Conservation (phyloP, 106 monocot genomes). For the Xerophyta viscosa region DNA sequence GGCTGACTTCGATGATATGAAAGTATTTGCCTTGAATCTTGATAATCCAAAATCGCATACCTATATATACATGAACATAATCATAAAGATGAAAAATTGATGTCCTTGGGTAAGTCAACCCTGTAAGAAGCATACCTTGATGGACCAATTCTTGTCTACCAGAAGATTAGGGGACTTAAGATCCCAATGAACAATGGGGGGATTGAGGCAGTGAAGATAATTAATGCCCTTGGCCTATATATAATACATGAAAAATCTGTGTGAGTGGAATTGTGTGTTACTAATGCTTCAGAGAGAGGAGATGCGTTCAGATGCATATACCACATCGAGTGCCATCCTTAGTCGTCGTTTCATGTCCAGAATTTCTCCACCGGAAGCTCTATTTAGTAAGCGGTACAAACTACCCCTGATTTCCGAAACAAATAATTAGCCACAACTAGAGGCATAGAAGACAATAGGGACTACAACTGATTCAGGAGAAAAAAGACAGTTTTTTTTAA, state of each 20-base stretch:
- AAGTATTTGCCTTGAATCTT: constrained; percentile 77
- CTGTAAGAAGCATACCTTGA: constrained; percentile 38
- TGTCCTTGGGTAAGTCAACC: no score
- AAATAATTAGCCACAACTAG: no score
- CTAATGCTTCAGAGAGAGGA: background rate
- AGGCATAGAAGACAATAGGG: no score
- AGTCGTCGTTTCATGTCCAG: constrained; percentile 52
- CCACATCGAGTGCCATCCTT: constrained; percentile 80
- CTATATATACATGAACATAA: constrained; percentile 14
- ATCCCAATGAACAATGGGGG: constrained; percentile 78
- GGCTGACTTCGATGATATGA: constrained; percentile 67
- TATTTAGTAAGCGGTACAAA: constrained; percentile 59
- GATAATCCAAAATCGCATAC: constrained; percentile 87
- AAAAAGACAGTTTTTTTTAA: no score
- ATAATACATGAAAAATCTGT: background rate
- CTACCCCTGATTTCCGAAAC: constrained; percentile 76
- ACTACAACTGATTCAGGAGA: no score
- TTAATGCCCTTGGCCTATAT: constrained; percentile 76
- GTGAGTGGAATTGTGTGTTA: no score
- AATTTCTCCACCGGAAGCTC: constrained; percentile 44
- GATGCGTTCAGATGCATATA: constrained; percentile 10
- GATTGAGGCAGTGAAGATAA: constrained; percentile 81
- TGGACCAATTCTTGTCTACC: constrained; percentile 80
- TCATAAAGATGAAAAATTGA: background rate
- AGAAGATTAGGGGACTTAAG: constrained; percentile 78